A percentile compares a stretch with the other conserved stretches of the same genome.
Conservation (phyloP, 208 protist species). For the Vickermania ingenoplastis region DNA sequence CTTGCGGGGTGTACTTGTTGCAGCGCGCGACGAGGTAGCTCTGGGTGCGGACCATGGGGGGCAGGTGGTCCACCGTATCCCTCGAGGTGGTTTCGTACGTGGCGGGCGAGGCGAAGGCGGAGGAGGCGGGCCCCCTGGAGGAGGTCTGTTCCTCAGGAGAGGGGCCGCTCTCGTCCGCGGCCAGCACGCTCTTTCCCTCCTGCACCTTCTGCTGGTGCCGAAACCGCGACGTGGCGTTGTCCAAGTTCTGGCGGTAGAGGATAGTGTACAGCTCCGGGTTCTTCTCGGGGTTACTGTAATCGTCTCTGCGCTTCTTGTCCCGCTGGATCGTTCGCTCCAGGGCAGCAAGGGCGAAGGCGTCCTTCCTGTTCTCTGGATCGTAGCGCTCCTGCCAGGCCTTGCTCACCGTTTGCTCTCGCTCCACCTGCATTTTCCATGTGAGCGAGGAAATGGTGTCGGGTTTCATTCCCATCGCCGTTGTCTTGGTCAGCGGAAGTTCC, state of each 20-base stretch:
- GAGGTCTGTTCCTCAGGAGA: neutral
- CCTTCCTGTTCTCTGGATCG: constrained; percentile 12
- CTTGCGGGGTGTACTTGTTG: constrained; percentile 17
- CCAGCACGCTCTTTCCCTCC: neutral
- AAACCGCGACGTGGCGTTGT: neutral
- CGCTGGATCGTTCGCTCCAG: constrained; percentile 34
- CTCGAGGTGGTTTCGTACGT: neutral
- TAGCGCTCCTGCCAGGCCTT: constrained; percentile 28
- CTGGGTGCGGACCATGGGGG: constrained; percentile 5
- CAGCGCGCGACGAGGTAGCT: constrained; percentile 32
- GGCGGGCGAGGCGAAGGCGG: neutral
- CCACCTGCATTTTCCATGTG: constrained; percentile 48
- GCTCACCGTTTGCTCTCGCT: constrained; percentile 29
- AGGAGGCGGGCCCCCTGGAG: neutral
- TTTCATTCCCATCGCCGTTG: constrained; percentile 77
- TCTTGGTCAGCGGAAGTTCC: constrained; percentile 38
- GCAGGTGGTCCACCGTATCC: neutral
- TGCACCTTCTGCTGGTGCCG: neutral
- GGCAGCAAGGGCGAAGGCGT: constrained; percentile 9
- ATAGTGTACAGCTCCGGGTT: constrained; percentile 45
- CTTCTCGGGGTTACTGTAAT: constrained; percentile 16
- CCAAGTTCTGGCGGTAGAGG: constrained; percentile 12
- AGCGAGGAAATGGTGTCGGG: constrained; percentile 22
- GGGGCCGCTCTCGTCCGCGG: neutral
- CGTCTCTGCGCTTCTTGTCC: constrained; percentile 17